Evolutionary conservation across 2,329 filamentous ascomycete genomes (phyloP).

Genomic region (Pseudogymnoascus sp.): DNA sequence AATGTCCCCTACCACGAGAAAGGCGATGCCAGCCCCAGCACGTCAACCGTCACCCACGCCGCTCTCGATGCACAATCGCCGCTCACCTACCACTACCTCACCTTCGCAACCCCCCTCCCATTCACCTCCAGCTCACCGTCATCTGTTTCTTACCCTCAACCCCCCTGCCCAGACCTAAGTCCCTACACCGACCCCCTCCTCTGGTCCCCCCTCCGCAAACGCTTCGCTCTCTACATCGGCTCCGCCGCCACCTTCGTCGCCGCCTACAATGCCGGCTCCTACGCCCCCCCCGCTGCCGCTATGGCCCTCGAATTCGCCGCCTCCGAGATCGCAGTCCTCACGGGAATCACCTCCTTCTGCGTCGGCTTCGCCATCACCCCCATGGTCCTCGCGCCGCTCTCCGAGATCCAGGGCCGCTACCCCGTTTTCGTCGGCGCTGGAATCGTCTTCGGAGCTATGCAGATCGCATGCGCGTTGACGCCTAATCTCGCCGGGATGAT

Average conservation of each 20-base stretch:
- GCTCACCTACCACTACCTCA: constrained; percentile 27
- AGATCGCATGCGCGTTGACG: constrained; percentile 66
- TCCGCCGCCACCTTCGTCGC: constrained; percentile 69
- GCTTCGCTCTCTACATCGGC: constrained; percentile 61
- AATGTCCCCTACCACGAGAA: neutral
- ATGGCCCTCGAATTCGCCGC: constrained; percentile 60
- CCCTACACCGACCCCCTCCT: constrained; percentile 62
- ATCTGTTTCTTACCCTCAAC: constrained; percentile 24
- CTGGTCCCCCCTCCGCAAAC: constrained; percentile 65
- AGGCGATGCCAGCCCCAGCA: neutral
- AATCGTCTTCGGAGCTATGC: constrained; percentile 60
- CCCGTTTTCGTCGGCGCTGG: constrained; percentile 74
- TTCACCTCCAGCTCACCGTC: constrained; percentile 17
- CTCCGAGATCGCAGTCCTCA: constrained; percentile 55
- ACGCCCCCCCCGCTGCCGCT: constrained; percentile 59
- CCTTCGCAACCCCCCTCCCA: constrained; percentile 25
- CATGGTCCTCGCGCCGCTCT: constrained; percentile 82
- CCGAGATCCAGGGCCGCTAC: constrained; percentile 78
- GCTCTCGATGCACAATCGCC: constrained; percentile 12
- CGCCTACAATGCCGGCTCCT: constrained; percentile 74
- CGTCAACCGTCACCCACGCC: neutral
- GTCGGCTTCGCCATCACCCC: constrained; percentile 72
- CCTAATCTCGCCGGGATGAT: constrained; percentile 64
- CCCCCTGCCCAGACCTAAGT: constrained; percentile 55
- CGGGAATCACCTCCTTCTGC: constrained; percentile 77